Percentiles rank a stretch among this genome's conserved stretches.
phyloP scores from a whole-genome alignment of 129 eudicot genomes.

The Mikania micrantha region DNA sequence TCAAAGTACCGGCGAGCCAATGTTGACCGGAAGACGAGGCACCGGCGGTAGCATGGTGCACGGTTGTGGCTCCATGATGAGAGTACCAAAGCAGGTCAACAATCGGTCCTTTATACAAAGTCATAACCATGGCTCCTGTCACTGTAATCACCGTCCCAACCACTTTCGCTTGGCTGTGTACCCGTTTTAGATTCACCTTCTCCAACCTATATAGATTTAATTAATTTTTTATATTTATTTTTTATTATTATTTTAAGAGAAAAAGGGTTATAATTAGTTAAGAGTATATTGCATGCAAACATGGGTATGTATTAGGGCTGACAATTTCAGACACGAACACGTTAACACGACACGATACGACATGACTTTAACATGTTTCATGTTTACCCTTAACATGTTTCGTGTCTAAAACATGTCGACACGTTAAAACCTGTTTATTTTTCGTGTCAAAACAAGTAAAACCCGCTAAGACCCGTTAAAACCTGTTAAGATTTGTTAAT shows the following conservation, averaged over 20 bases:
- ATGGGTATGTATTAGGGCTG: neutral
- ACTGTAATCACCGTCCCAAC: conserved; percentile 80
- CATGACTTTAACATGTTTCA: too few species aligned
- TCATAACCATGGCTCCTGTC: conserved; percentile 86
- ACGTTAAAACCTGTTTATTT: too few species aligned
- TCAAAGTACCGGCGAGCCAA: conserved; percentile 63
- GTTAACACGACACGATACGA: too few species aligned
- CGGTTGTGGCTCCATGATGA: conserved; percentile 26
- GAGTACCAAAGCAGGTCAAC: conserved; percentile 54
- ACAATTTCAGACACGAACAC: too few species aligned
- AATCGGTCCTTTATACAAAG: conserved; percentile 79
- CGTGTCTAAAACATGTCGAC: too few species aligned
- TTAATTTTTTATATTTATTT: too few species aligned
- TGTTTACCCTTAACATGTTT: too few species aligned
- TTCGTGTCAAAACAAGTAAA: too few species aligned
- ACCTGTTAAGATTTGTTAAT: too few species aligned
- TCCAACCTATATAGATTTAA: conserved; percentile 53
- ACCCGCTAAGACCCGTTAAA: too few species aligned
- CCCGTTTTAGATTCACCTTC: conserved; percentile 58
- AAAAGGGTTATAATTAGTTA: neutral
- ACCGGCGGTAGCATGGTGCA: conserved; percentile 22
- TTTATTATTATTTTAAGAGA: too few species aligned
- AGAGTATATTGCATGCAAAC: neutral
- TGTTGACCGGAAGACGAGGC: conserved; percentile 44
- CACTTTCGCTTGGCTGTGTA: conserved; percentile 69